phyloP scores from a whole-genome alignment of 2,329 filamentous ascomycete species.

The Parafenestella ontariensis region DNA sequence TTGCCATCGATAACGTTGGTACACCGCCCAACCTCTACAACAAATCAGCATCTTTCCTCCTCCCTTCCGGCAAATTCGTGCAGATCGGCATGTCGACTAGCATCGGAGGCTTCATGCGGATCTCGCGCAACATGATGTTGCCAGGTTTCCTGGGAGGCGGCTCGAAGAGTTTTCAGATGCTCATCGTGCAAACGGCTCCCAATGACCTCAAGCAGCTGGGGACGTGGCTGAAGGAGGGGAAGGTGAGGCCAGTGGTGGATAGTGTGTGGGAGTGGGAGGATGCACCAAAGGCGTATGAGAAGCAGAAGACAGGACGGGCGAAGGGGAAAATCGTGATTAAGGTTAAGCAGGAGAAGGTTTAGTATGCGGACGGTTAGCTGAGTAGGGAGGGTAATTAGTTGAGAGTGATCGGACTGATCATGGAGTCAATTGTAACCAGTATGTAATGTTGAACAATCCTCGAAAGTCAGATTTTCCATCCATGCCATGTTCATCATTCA shows the following conservation, averaged over 20 bases:
- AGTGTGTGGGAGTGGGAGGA: constrained; percentile 63
- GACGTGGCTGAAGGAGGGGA: constrained; percentile 65
- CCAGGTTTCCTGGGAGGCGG: constrained; percentile 61
- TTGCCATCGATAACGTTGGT: constrained; percentile 67
- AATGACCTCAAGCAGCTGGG: constrained; percentile 60
- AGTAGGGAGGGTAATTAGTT: not conserved
- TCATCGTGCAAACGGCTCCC: constrained; percentile 48
- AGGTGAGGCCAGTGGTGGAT: constrained; percentile 64
- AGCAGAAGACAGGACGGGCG: constrained; percentile 62
- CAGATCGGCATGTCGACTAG: constrained; percentile 31
- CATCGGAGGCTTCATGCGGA: constrained; percentile 32
- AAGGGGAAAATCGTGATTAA: constrained; percentile 66
- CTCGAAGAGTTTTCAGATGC: constrained; percentile 52
- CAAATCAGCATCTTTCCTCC: constrained; percentile 59
- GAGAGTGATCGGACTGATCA: not conserved
- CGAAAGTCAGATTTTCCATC: no score
- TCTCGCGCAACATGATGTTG: constrained; percentile 50
- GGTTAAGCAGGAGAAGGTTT: constrained; percentile 30
- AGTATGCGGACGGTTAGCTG: not conserved
- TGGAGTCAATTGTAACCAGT: no score
- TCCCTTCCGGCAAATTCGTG: constrained; percentile 57
- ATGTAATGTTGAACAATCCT: no score
- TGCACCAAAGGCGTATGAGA: constrained; percentile 64
- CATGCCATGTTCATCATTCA: no score
- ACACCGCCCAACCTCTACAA: constrained; percentile 60